A percentile compares a stretch with the other conserved stretches of the same genome.
phyloP scores from a whole-genome alignment of 371 early-diverging fungal genomes.

The Fennellomyces sp. region DNA sequence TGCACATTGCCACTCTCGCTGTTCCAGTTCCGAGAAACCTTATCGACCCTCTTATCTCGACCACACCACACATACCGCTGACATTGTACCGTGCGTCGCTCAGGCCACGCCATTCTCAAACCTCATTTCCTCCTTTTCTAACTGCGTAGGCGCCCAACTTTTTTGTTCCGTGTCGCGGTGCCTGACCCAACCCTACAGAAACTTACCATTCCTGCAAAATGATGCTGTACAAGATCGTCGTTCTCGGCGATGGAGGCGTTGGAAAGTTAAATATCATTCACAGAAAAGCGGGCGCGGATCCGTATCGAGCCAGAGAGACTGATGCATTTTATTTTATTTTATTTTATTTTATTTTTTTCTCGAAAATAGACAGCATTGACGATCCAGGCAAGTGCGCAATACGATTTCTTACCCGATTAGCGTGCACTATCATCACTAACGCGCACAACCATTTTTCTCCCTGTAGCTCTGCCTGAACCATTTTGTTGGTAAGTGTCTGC shows the following conservation, averaged over 20 bases:
- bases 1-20: too few relatives aligned
- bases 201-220: constrained; percentile 2
- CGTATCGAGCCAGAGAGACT: too few relatives aligned
- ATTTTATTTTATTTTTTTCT: neutral
- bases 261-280: constrained; percentile 15
- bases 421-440: neutral
- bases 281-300: too few relatives aligned
- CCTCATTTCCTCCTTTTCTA: too few relatives aligned
- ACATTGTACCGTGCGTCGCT: too few relatives aligned
- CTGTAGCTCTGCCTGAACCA: constrained; percentile 67
- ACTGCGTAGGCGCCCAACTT: too few relatives aligned
- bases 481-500: constrained; percentile 63
- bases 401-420: neutral
- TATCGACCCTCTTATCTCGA: too few relatives aligned
- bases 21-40: too few relatives aligned
- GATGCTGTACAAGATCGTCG: constrained; percentile 25
- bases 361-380: constrained; percentile 16
- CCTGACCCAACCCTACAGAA: too few relatives aligned
- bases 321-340: neutral
- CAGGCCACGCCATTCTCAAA: too few relatives aligned
- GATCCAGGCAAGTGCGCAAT: constrained; percentile 13
- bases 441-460: neutral
- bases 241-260: constrained; percentile 27
- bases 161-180: too few relatives aligned
- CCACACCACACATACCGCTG: too few relatives aligned